Percentiles rank a stretch among this genome's conserved stretches.
Conservation (phyloP, 2,329 filamentous ascomycete species). For the Ceratocystis colombiana region DNA sequence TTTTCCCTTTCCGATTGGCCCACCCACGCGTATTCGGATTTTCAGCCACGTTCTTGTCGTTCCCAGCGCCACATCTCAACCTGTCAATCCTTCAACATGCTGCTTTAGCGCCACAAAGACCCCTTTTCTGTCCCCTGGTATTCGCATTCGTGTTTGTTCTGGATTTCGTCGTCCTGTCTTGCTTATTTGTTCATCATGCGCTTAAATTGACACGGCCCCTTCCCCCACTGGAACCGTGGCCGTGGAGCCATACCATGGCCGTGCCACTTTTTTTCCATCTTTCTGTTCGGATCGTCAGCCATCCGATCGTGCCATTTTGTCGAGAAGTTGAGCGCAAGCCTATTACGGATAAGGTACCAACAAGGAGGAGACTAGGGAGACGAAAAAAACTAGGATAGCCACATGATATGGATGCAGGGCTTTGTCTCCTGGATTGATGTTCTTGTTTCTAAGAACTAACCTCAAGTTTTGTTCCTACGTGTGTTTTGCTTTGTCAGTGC, state of each 20-base stretch:
- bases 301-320: constrained; percentile 16
- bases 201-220: neutral
- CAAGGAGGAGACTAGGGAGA: too few species aligned
- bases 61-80: neutral
- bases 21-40: neutral
- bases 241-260: neutral
- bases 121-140: constrained; percentile 10
- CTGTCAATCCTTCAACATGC: neutral
- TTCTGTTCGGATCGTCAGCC: constrained; percentile 15
- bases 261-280: neutral
- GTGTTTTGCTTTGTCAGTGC: too few species aligned
- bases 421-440: too few species aligned
- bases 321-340: too few species aligned
- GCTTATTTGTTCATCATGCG: neutral
- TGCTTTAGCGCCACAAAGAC: neutral
- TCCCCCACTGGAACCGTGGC: too few species aligned
- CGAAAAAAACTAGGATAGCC: too few species aligned
- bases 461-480: too few species aligned
- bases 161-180: neutral
- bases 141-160: constrained; percentile 21
- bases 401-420: too few species aligned
- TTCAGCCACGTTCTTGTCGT: too few species aligned
- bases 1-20: neutral
- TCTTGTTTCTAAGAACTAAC: too few species aligned
- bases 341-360: too few species aligned